phyloP scores from a whole-genome alignment of 768 basidiomycete genomes.

The Suillus sp. region DNA sequence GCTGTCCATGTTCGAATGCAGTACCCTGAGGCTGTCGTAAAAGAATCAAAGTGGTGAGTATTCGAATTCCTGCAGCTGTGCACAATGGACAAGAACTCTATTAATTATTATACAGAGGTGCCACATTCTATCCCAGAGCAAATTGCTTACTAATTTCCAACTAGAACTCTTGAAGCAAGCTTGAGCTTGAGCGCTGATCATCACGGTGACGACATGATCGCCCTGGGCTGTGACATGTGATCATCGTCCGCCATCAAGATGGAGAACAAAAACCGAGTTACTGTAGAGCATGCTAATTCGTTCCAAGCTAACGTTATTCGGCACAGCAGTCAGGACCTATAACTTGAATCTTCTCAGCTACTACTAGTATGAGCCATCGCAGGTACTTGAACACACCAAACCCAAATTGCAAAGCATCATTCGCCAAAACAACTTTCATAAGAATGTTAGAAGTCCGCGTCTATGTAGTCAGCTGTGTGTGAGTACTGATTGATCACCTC shows the following conservation, averaged over 20 bases:
- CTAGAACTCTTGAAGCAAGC: neutral
- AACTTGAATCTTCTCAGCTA: neutral
- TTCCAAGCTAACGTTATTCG: no score
- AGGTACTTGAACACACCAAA: neutral
- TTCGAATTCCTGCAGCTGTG: no score
- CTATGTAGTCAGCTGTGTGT: neutral
- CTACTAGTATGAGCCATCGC: neutral
- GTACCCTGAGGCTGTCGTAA: no score
- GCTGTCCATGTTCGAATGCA: neutral
- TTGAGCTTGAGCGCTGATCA: no score
- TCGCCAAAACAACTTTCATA: neutral
- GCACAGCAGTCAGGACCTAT: neutral
- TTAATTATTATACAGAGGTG: no score
- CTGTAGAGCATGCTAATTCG: no score
- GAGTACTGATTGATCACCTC: neutral
- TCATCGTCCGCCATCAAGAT: neutral
- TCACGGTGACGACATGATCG: neutral
- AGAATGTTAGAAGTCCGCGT: neutral
- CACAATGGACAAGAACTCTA: no score
- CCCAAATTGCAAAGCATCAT: neutral
- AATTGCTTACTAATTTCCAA: neutral
- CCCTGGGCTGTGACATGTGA: neutral
- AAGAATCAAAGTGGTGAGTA: no score
- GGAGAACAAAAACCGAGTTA: neutral
- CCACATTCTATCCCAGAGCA: neutral